Base-by-base conservation (phyloP, 2,329 filamentous ascomycete genomes). In the Fusarium oligoseptatum region DNA sequence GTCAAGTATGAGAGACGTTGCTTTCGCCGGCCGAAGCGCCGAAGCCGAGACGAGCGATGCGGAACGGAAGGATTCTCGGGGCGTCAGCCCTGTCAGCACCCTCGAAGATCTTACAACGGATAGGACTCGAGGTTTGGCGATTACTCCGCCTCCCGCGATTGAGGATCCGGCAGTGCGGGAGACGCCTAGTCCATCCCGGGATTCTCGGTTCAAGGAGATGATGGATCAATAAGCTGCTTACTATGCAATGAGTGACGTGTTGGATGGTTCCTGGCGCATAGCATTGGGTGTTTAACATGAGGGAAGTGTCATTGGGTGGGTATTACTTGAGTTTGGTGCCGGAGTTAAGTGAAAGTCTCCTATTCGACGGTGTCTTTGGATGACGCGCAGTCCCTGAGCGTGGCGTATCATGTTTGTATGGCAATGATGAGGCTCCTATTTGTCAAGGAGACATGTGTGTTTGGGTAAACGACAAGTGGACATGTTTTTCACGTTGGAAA, bases 121-220 rank as follows among this genome's bases (percentile, higher is more conserved):
- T 8, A 71, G 72, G 14, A 60, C 68, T 34, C 73, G 67, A 2
- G 76, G 71, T 20, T 41, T 68, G 8, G 75, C 76, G 22, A 80
- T 87, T 14, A 82, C 82, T 27, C 82, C 85, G 10, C 86, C 86
- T 2, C 78, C 79, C 14, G 80, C 78, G 2, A 80, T 87, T 9
- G 77, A 74, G 37, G 83, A 84, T 14, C 75, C 79, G 17, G 78
- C 76, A 0, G 73, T 73, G 22, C 80, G 81, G n/a, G 82, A 84
- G 57, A 85, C 85, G 56, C 84, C 84, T 61, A 91, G 89, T 79
- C 89, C 89, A 0, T 86, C 82, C 6, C 83, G 90, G 63, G 88
- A 89, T 71, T 90, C 90, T 43, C 88, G 85, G 74, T 92, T 92
- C 74, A 84, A 84, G 57, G 91, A 92, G 82, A 87, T 88, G 71